A percentile compares a stretch with the other conserved stretches of the same genome.
phyloP scores from a whole-genome alignment of 148 eudicot genomes.

The Diospyros lotus region DNA sequence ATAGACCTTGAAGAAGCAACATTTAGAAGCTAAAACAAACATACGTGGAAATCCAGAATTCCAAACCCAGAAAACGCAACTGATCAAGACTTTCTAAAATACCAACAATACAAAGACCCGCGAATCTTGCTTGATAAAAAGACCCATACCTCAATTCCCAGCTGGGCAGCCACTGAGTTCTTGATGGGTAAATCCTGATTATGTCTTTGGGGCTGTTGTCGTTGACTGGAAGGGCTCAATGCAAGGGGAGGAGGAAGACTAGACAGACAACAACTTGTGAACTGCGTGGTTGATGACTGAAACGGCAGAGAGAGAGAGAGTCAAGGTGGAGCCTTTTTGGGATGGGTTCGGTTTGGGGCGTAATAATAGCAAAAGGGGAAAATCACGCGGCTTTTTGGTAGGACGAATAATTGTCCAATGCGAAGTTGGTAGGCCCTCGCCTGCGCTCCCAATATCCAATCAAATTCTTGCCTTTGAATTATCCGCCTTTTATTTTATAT shows the following conservation, averaged over 20 bases:
- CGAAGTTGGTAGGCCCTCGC: not conserved
- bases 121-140: conserved; percentile 3
- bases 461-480: no score
- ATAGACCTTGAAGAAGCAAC: not conserved
- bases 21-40: not conserved
- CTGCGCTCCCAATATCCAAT: not conserved
- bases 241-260: not conserved
- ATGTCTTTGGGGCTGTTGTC: no score
- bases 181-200: not conserved
- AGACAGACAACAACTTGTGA: not conserved
- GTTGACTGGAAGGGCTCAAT: not conserved
- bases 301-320: not conserved
- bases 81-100: no score
- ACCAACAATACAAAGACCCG: not conserved
- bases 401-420: not conserved
- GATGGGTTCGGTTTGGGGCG: no score
- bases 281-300: not conserved
- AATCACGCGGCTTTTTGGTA: not conserved
- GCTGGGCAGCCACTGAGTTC: not conserved
- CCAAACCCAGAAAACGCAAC: not conserved
- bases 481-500: no score
- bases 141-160: not conserved
- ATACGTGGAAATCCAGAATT: not conserved
- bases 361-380: not conserved
- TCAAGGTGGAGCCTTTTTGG: not conserved